phyloP scores from a whole-genome alignment of 1,139 yeast genomes.

The Kluyveromyces sp. region DNA sequence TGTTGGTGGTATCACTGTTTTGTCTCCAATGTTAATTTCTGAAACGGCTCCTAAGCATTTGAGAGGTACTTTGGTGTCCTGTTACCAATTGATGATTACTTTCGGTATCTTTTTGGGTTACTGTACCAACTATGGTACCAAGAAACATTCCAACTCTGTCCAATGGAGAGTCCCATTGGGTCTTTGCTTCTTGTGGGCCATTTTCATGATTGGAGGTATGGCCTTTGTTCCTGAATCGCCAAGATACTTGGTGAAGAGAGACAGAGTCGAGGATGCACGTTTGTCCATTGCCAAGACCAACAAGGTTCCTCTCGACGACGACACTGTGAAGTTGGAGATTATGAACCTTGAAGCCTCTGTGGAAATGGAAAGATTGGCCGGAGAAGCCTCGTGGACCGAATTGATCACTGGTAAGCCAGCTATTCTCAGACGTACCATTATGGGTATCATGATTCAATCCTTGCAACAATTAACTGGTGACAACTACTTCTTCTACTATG shows the following conservation, averaged over 20 bases:
- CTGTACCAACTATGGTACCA: conserved; percentile 54
- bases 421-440: conserved; percentile 52
- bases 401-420: conserved; percentile 57
- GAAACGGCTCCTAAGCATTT: conserved; percentile 61
- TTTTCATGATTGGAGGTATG: conserved; percentile 45
- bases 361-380: conserved; percentile 54
- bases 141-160: conserved; percentile 39
- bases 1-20: conserved; percentile 56
- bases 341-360: conserved; percentile 56
- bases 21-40: conserved; percentile 57
- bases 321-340: conserved; percentile 49
- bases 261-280: conserved; percentile 50
- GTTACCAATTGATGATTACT: conserved; percentile 60
- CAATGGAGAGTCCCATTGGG: conserved; percentile 64
- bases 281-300: conserved; percentile 50
- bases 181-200: conserved; percentile 39
- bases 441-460: conserved; percentile 59
- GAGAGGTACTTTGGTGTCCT: conserved; percentile 59
- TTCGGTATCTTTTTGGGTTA: conserved; percentile 57
- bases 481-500: conserved; percentile 68
- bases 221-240: conserved; percentile 72
- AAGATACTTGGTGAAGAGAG: conserved; percentile 53
- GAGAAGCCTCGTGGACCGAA: conserved; percentile 55
- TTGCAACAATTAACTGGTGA: conserved; percentile 70
- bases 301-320: conserved; percentile 48